phyloP scores from a whole-genome alignment of 805 yeast genomes.

The Yamadazyma olivae region DNA sequence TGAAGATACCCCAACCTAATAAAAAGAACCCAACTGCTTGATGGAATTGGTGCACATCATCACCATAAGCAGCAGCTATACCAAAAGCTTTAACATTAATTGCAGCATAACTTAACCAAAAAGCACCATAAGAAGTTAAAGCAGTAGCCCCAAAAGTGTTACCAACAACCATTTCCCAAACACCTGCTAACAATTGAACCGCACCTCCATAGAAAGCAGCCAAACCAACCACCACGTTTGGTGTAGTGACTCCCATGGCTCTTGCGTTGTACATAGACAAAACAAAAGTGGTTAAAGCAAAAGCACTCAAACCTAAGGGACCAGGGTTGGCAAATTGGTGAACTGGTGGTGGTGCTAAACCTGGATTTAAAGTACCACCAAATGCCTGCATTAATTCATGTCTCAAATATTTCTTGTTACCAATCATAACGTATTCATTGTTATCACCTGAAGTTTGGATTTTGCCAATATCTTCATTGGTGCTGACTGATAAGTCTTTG shows the following conservation, averaged over 20 bases:
- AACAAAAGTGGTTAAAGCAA: constrained; percentile 63
- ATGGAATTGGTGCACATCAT: constrained; percentile 21
- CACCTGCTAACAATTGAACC: constrained; percentile 60
- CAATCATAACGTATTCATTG: constrained; percentile 33
- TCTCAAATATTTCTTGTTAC: constrained; percentile 29
- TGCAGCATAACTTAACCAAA: constrained; percentile 35
- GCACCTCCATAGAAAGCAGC: constrained; percentile 67
- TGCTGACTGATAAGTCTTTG: constrained; percentile 12
- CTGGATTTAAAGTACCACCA: constrained; percentile 38
- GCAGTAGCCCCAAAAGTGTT: constrained; percentile 74
- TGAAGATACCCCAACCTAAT: constrained; percentile 40
- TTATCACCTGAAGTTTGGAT: constrained; percentile 33
- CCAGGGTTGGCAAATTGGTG: constrained; percentile 68
- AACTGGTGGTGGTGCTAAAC: constrained; percentile 38
- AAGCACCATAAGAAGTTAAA: constrained; percentile 48
- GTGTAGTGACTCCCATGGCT: constrained; percentile 51
- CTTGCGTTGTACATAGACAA: constrained; percentile 54
- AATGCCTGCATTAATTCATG: constrained; percentile 41
- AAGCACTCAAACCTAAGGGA: constrained; percentile 63
- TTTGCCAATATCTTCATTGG: constrained; percentile 15
- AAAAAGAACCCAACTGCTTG: constrained; percentile 36
- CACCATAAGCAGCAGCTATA: constrained; percentile 28
- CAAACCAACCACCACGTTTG: constrained; percentile 56
- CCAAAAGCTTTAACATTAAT: constrained; percentile 30
- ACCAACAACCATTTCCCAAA: constrained; percentile 64